phyloP scores from a whole-genome alignment of 2,329 filamentous ascomycete genomes.

The Fusarium concolor region DNA sequence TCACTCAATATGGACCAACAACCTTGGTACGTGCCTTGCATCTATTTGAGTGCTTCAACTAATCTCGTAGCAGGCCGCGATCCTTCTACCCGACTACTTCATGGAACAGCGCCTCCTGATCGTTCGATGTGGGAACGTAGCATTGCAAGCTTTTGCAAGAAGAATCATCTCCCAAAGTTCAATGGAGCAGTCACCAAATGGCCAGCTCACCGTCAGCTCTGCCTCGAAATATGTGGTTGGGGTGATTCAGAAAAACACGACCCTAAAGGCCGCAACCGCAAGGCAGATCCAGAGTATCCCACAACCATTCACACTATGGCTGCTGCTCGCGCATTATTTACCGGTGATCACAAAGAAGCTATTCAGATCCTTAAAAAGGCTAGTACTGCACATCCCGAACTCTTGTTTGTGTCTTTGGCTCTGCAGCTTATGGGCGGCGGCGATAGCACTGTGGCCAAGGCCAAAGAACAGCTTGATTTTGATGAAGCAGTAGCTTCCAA shows the following conservation, averaged over 20 bases:
- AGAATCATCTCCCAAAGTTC: constrained; percentile 70
- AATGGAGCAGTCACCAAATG: constrained; percentile 72
- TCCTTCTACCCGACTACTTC: constrained; percentile 59
- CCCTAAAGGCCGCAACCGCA: constrained; percentile 57
- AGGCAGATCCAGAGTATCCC: constrained; percentile 59
- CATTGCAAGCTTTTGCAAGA: constrained; percentile 73
- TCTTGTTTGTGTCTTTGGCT: constrained; percentile 75
- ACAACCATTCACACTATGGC: constrained; percentile 75
- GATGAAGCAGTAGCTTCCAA: constrained; percentile 70
- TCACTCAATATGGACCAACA: constrained; percentile 76
- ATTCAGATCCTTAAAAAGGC: constrained; percentile 76
- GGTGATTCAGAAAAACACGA: constrained; percentile 66
- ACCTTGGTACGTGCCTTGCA: constrained; percentile 65
- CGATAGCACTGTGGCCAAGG: constrained; percentile 56
- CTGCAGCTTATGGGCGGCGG: constrained; percentile 71
- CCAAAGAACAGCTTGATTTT: constrained; percentile 66
- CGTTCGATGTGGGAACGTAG: constrained; percentile 68
- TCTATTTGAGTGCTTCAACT: background rate
- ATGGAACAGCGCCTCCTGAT: constrained; percentile 60
- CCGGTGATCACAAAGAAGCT: constrained; percentile 75
- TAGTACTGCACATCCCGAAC: constrained; percentile 70
- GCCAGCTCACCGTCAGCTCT: constrained; percentile 78
- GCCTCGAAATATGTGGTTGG: constrained; percentile 80
- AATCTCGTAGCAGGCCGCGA: constrained; percentile 57
- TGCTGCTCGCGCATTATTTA: constrained; percentile 80